Evolutionary conservation across 768 basidiomycete species (phyloP).

Genomic region (Stropharia rugosoannulata): DNA sequence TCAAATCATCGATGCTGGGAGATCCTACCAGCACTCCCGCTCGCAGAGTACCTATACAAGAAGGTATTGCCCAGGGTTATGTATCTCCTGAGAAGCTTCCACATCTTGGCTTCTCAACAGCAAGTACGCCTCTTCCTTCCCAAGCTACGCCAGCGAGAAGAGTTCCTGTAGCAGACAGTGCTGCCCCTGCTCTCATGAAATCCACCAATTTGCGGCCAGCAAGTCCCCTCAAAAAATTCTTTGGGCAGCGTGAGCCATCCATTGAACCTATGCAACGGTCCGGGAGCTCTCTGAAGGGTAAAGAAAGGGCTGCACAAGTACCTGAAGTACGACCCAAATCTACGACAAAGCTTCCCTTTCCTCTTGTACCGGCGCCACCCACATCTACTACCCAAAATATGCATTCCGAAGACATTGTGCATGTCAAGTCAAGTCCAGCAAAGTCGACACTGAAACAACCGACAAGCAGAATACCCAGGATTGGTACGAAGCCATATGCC

Average conservation of each 20-base stretch:
- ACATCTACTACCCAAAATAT: background rate
- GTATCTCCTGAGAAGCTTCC: slow-evolving; percentile 47
- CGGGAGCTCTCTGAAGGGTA: slow-evolving; percentile 17
- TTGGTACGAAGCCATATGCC: slow-evolving; percentile 57
- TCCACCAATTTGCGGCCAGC: slow-evolving; percentile 4
- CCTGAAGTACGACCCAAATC: slow-evolving; percentile 5
- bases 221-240: slow-evolving; percentile 14
- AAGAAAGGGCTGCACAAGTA: slow-evolving; percentile 16
- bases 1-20: slow-evolving; percentile 26
- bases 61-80: slow-evolving; percentile 49
- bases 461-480: slow-evolving; percentile 62
- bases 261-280: slow-evolving; percentile 9
- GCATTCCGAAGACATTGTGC: background rate
- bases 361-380: slow-evolving; percentile 23
- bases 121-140: slow-evolving; percentile 14
- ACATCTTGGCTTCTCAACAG: slow-evolving; percentile 29
- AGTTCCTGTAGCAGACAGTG: slow-evolving; percentile 20
- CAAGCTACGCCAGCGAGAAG: slow-evolving; percentile 24
- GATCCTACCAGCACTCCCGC: slow-evolving; percentile 58
- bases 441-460: slow-evolving; percentile 52
- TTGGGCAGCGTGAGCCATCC: slow-evolving; percentile 11
- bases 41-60: slow-evolving; percentile 56
- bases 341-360: slow-evolving; percentile 32
- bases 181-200: slow-evolving; percentile 18
- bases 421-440: slow-evolving; percentile 22